These are phyloP conservation scores for Eucommia ulmoides DNA, from an alignment of 257 asterid genomes.

Conservation along the genomic window DNA sequence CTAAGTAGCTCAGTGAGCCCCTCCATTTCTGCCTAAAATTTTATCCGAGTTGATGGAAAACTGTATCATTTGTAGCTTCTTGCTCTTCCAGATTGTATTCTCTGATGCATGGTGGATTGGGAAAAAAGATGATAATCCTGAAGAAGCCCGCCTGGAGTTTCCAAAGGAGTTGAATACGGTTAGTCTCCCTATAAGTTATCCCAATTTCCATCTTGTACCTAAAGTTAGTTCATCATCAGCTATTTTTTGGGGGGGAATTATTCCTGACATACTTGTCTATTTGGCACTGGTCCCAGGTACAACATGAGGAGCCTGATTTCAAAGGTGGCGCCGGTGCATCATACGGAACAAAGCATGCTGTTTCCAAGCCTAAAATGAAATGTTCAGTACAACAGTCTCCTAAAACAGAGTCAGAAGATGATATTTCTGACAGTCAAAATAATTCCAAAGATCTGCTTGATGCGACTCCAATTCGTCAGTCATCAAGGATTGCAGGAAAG, in stretches of 20 bases:
- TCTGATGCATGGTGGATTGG: conserved; percentile 99
- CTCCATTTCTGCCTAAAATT: too few relatives aligned
- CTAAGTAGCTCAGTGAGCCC: too few relatives aligned
- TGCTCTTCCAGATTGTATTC: conserved; percentile 55
- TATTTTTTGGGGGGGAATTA: conserved; percentile 5
- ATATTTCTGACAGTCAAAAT: conserved; percentile 33
- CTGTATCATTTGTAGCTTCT: conserved; percentile 8
- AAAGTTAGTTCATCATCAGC: not conserved
- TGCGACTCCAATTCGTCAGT: conserved; percentile 61
- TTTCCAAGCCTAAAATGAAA: conserved; percentile 22
- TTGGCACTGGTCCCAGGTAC: conserved; percentile 24
- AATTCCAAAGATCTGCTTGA: conserved; percentile 25
- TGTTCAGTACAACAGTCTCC: conserved; percentile 31
- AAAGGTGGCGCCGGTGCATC: conserved; percentile 74
- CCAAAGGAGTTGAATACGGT: conserved; percentile 67
- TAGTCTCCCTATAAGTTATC: conserved; percentile 13
- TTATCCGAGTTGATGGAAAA: too few relatives aligned
- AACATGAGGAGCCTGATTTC: conserved; percentile 41
- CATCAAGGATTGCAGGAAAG: conserved; percentile 67
- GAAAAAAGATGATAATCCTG: conserved; percentile 76
- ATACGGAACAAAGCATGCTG: conserved; percentile 16
- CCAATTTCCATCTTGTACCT: too few relatives aligned
- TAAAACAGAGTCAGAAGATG: conserved; percentile 30
- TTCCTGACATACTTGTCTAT: conserved; percentile 5
- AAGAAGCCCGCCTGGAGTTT: conserved; percentile 55